Evolutionary conservation across 1,139 yeast genomes (phyloP).

Genomic region (Yamadazyma jaroonii): DNA sequence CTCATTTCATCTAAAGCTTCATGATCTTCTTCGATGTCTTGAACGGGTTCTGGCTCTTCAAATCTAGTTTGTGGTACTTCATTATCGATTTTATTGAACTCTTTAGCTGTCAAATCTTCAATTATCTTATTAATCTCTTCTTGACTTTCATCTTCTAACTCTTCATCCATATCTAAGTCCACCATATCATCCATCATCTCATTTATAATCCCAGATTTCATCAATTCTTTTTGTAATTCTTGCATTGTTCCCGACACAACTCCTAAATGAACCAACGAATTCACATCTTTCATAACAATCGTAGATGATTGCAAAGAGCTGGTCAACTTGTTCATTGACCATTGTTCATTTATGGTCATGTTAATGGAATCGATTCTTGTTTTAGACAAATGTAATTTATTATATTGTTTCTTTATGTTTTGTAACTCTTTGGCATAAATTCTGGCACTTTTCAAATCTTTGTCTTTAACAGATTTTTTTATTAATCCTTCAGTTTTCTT

Average conservation of each 20-base stretch:
- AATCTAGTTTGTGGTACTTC: constrained; percentile 39
- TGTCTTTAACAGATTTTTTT: constrained; percentile 71
- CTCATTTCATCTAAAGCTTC: constrained; percentile 82
- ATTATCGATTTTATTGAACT: constrained; percentile 40
- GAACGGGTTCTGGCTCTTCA: constrained; percentile 22
- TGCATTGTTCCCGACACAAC: constrained; percentile 83
- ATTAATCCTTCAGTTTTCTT: constrained; percentile 76
- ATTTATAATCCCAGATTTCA: constrained; percentile 88
- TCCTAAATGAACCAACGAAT: constrained; percentile 72
- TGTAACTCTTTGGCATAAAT: constrained; percentile 81
- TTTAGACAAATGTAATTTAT: constrained; percentile 71
- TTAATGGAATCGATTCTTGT: constrained; percentile 84
- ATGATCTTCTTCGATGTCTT: constrained; percentile 57
- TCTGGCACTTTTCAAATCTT: constrained; percentile 72
- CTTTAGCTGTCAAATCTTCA: constrained; percentile 43
- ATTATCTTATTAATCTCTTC: constrained; percentile 59
- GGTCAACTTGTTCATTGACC: constrained; percentile 79
- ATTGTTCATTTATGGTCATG: constrained; percentile 89
- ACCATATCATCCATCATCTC: constrained; percentile 95
- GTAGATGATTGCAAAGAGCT: constrained; percentile 81
- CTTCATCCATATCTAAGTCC: constrained; percentile 64
- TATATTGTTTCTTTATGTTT: constrained; percentile 69
- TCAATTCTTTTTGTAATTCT: constrained; percentile 80
- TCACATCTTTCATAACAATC: constrained; percentile 85
- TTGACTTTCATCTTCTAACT: constrained; percentile 66